Evolutionary conservation across 345 rosid genomes (phyloP).

Genomic region (Luvunga scandens): DNA sequence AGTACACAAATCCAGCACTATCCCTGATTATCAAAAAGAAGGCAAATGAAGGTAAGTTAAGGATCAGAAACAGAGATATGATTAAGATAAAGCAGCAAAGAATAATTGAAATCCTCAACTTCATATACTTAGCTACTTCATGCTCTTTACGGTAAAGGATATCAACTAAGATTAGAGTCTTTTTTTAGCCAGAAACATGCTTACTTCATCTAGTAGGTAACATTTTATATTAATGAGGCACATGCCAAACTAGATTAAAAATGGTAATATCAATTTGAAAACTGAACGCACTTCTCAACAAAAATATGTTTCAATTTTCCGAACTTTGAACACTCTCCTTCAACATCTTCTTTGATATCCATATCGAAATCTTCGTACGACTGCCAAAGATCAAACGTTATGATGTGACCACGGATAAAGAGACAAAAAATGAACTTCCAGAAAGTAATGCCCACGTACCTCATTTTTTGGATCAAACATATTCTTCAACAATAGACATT

Average conservation of each 20-base stretch:
- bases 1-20: slow-evolving; percentile 80
- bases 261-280: background rate
- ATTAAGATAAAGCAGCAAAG: background rate
- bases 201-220: too few relatives aligned
- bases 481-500: slow-evolving; percentile 79
- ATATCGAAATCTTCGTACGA: slow-evolving; percentile 75
- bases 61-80: background rate
- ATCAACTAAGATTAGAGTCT: background rate
- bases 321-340: slow-evolving; percentile 76
- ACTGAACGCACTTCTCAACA: slow-evolving; percentile 70
- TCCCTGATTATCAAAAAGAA: slow-evolving; percentile 46
- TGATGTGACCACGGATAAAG: background rate
- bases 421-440: background rate
- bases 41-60: background rate
- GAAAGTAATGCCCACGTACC: slow-evolving; percentile 39
- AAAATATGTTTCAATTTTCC: slow-evolving; percentile 72
- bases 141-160: background rate
- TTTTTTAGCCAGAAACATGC: too few relatives aligned
- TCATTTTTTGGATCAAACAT: slow-evolving; percentile 89
- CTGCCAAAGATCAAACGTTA: slow-evolving; percentile 37
- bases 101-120: background rate
- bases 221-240: too few relatives aligned
- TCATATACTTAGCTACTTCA: background rate
- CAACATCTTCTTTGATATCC: slow-evolving; percentile 92
- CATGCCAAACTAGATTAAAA: too few relatives aligned